Evolutionary conservation across 1,139 yeast species (phyloP).

Genomic region (Zygosaccharomyces pseudobailii): DNA sequence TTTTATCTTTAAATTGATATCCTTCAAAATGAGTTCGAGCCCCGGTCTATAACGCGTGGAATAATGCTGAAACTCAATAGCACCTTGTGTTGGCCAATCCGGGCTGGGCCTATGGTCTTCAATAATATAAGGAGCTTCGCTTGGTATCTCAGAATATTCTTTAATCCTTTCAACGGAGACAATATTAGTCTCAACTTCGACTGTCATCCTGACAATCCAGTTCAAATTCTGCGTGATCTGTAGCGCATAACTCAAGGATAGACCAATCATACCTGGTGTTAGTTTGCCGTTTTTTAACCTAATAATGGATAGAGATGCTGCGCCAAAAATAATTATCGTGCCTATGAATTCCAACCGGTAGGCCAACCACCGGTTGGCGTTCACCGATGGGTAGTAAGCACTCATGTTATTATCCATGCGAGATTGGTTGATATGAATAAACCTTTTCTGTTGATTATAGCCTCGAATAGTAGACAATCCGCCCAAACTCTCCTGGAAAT

Average conservation of each 20-base stretch:
- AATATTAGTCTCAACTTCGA: conserved; percentile 93
- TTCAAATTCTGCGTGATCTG: conserved; percentile 90
- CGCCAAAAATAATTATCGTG: conserved; percentile 75
- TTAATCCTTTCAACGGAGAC: conserved; percentile 93
- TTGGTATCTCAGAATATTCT: conserved; percentile 68
- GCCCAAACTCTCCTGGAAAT: conserved; percentile 89
- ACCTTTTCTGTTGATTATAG: conserved; percentile 70
- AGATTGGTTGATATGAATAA: conserved; percentile 64
- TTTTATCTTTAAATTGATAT: conserved; percentile 61
- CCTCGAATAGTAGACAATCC: conserved; percentile 92
- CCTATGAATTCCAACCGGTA: conserved; percentile 89
- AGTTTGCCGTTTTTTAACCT: conserved; percentile 63
- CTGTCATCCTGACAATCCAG: conserved; percentile 98
- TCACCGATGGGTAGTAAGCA: conserved; percentile 90
- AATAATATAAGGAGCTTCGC: conserved; percentile 80
- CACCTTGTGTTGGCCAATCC: conserved; percentile 79
- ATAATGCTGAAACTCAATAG: conserved; percentile 64
- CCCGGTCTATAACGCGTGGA: conserved; percentile 84
- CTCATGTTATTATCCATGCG: conserved; percentile 82
- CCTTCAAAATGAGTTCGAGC: conserved; percentile 71
- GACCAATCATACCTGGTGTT: conserved; percentile 88
- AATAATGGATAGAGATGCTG: conserved; percentile 75
- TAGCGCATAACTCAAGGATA: conserved; percentile 86
- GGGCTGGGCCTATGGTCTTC: conserved; percentile 62
- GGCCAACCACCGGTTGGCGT: conserved; percentile 95